Evolutionary conservation across 1,284 basidiomycete genomes (phyloP).

Genomic region (Puccinia polysora): DNA sequence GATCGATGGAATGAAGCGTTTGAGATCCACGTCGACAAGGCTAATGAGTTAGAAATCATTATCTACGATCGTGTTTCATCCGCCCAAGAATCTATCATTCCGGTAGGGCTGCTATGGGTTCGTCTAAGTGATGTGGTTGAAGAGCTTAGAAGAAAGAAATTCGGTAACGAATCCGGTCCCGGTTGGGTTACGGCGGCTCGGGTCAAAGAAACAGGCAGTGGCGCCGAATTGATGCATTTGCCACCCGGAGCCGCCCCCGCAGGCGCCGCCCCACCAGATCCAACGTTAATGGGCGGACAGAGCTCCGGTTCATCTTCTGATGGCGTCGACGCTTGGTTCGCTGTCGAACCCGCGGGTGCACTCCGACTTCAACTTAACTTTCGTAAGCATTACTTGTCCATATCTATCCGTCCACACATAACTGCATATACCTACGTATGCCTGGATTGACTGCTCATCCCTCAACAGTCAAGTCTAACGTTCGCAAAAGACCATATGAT

Average conservation of each 20-base stretch:
- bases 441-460: background rate
- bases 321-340: slow-evolving; percentile 94
- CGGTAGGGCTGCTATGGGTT: slow-evolving; percentile 94
- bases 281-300: slow-evolving; percentile 12
- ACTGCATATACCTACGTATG: background rate
- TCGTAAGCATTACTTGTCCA: slow-evolving; percentile 58
- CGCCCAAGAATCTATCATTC: slow-evolving; percentile 68
- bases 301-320: slow-evolving; percentile 55
- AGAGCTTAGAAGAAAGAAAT: slow-evolving; percentile 86
- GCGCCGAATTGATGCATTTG: slow-evolving; percentile 16
- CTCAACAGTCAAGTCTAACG: slow-evolving; percentile 84
- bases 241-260: slow-evolving; percentile 40
- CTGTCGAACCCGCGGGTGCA: slow-evolving; percentile 95
- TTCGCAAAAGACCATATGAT: slow-evolving; percentile 87
- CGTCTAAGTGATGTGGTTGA: slow-evolving; percentile 92
- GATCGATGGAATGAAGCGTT: slow-evolving; percentile 98
- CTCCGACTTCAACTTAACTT: slow-evolving; percentile 81
- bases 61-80: slow-evolving; percentile 86
- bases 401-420: background rate
- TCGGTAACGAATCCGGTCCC: slow-evolving; percentile 66
- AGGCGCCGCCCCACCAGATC: slow-evolving; percentile 35
- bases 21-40: slow-evolving; percentile 92
- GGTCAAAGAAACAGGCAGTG: slow-evolving; percentile 59
- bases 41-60: slow-evolving; percentile 95
- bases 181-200: slow-evolving; percentile 86